Evolutionary conservation across 257 asterid species (phyloP), one percentile per base, ranked within the genome.

Genomic region (Fraxinus quadrangulata): DNA sequence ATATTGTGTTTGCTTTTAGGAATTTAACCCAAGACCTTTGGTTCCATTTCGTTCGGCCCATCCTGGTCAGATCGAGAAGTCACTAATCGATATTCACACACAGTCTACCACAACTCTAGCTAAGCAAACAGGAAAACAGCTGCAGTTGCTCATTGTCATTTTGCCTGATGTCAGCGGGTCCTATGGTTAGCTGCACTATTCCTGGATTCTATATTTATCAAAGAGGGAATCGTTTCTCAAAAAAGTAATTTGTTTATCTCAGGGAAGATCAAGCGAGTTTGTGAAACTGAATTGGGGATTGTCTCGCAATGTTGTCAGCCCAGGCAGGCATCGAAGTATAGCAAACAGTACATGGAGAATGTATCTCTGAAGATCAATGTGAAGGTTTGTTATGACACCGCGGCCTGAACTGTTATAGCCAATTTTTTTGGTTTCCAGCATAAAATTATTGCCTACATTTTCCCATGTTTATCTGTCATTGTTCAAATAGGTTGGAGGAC

Each of bases 231-330:
- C 6, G 14, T 63, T 26, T 63, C 34, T 63, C n/a, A 63, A 3
- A 11, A 3, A 23, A 3, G 9, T 24, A 26, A 26, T 63, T 24
- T 54, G 51, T 56, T 6, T 36, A 40, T 68, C 47, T n/a, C 86
- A 92, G 99, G 96, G 24, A 82, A 67, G 66, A 92, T 92, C 61
- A 95, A 95, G 77, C 80, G 93, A 17, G 79, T 90, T 0, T 95
- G 97, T 31, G 98, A 95, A 76, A 95, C 97, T 0, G 94, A 87
- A 59, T 63, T 95, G 85, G 98, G 96, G 10, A 91, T 95, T 83
- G 97, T 95, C 49, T 87, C 98, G 0, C 99, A 95, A 30, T 95
- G 99, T 75, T 91, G 98, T 54, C 90, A 82, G 72, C 96, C 99
- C 0, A 80, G 1, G 74, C 85, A 88, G 56, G 88, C 77, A 0